Evolutionary conservation across 2,329 filamentous ascomycete genomes (phyloP), one percentile per base, ranked within the genome.

Genomic region (Penicillium sp.): DNA sequence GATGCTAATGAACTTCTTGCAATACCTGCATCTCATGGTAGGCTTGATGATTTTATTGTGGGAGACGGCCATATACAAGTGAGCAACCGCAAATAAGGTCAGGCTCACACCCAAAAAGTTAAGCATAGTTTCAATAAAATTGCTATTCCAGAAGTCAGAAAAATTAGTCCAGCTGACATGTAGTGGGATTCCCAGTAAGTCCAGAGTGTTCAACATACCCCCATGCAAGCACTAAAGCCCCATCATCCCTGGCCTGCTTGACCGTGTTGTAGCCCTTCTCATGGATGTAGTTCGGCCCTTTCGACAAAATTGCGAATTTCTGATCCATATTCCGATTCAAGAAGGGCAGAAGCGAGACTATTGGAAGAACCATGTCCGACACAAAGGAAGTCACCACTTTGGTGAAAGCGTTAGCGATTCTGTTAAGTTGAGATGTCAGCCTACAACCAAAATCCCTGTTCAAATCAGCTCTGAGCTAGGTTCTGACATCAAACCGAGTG

Each of bases 301-400:
- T 67, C 33, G 77, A 80, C 24, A 91, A 71, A 6, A 90, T 82
- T 0, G 87, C 83, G 68, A 91, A 91, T 70, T 90, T 90, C 73
- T 90, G 84, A 65, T 89, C 86, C 65, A 91, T 81, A 67, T 91
- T 91, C 59, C 83, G 83, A 63, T 87, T 83, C 52, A 91, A 74
- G 45, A 88, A 88, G 4, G 89, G 81, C 19, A 91, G 74, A 37
- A 91, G 75, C 2, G 87, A 88, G 24, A 91, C 76, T 0, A 88
- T 79, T 5, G 88, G 89, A 57, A 91, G 82, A 42, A 91, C 74
- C 29, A 91, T 82, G 63, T 90, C 87, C 56, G 82, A 84, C 49
- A 91, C 87, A 66, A 91, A 87, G 8, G 85, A 88, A 53, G 87
- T 90, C 52, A 90, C 86, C 43, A 90, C 80, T 52, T 84, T 80